Percentiles rank a stretch among this genome's conserved stretches.
phyloP scores from a whole-genome alignment of 164 flowering plant species.

The Vitis amurensis region DNA sequence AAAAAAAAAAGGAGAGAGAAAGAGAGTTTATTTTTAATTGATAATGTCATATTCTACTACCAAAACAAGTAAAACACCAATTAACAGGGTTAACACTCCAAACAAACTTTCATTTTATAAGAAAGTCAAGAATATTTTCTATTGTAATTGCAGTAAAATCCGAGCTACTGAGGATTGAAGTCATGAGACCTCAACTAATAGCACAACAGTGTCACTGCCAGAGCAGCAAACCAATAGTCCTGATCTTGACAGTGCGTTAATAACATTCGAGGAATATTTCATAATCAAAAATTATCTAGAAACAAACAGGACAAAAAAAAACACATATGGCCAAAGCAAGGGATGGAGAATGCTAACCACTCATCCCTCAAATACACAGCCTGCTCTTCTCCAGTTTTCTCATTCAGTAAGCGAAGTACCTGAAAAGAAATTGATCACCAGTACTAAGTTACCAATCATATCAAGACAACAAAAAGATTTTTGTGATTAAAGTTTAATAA shows the following conservation, averaged over 20 bases:
- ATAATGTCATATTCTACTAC: no score
- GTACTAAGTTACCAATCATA: conserved; percentile 3
- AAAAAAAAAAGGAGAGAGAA: no score
- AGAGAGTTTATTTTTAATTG: no score
- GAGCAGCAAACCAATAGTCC: not conserved
- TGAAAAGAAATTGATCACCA: conserved; percentile 20
- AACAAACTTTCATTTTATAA: no score
- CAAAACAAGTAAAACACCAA: no score
- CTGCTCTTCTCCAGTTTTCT: conserved; percentile 74
- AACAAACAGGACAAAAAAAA: not conserved
- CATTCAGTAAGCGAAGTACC: conserved; percentile 86
- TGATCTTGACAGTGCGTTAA: not conserved
- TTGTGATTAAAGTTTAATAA: conserved; percentile 1
- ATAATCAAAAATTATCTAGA: not conserved
- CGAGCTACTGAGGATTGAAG: not conserved
- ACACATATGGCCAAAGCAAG: conserved; percentile 3
- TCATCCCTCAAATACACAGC: conserved; percentile 72
- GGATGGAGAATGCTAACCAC: conserved; percentile 48
- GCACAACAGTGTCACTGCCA: not conserved
- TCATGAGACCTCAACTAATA: not conserved
- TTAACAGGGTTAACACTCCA: no score
- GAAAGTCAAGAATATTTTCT: no score
- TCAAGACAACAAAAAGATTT: not conserved
- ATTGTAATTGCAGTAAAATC: no score
- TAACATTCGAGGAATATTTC: not conserved